A percentile compares a stretch with the other conserved stretches of the same genome.
Evolutionary conservation across 2,329 filamentous ascomycete species (phyloP).

Genomic region (Penicillium sp.): DNA sequence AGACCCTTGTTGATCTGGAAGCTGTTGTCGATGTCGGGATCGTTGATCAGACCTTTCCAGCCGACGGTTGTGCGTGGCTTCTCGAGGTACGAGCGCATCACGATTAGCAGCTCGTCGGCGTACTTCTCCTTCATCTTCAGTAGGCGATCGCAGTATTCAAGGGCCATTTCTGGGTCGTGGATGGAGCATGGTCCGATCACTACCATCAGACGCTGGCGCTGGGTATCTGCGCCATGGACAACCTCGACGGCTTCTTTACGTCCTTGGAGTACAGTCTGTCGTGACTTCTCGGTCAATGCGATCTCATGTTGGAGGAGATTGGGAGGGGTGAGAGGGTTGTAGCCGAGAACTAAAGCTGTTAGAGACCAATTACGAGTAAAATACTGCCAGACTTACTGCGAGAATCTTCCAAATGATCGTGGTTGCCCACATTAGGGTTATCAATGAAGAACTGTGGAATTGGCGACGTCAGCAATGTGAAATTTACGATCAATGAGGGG

Average conservation of each 20-base stretch:
- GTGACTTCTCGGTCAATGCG: constrained; percentile 39
- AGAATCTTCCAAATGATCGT: constrained; percentile 67
- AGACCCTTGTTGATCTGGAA: constrained; percentile 99
- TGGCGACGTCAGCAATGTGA: constrained; percentile 9
- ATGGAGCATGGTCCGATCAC: constrained; percentile 94
- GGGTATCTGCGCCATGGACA: constrained; percentile 50
- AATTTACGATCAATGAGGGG: constrained; percentile 9
- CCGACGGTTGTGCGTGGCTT: constrained; percentile 96
- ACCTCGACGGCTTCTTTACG: constrained; percentile 54
- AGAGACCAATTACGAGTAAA: not conserved
- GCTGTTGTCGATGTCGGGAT: constrained; percentile 94
- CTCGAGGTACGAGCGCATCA: constrained; percentile 97
- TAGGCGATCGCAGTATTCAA: constrained; percentile 85
- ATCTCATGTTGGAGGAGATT: constrained; percentile 95
- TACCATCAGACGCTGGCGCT: constrained; percentile 56
- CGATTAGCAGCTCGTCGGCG: constrained; percentile 77
- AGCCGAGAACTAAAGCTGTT: constrained; percentile 59
- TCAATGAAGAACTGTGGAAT: constrained; percentile 59
- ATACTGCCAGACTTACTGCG: constrained; percentile 54
- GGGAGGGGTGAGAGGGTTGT: constrained; percentile 86
- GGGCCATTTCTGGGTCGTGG: constrained; percentile 80
- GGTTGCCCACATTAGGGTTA: constrained; percentile 71
- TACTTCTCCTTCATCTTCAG: constrained; percentile 77
- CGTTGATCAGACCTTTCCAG: constrained; percentile 98
- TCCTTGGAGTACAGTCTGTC: constrained; percentile 49